A percentile compares a stretch with the other conserved stretches of the same genome.
phyloP scores from a whole-genome alignment of 768 basidiomycete species.

The Sarcodon sp. region DNA sequence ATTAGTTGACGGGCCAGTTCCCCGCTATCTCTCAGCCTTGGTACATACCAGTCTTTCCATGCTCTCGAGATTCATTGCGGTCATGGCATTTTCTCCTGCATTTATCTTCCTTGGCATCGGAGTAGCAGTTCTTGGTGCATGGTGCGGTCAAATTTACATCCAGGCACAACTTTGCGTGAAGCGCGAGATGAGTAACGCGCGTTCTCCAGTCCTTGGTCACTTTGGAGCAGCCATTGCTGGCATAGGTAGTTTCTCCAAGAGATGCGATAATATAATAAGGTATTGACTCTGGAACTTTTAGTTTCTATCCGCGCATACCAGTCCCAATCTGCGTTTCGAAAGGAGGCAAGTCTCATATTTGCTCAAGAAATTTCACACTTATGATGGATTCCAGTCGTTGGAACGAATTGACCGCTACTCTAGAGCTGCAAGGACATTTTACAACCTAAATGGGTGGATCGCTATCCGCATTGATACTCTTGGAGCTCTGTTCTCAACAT shows the following conservation, averaged over 20 bases:
- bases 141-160: conserved; percentile 32
- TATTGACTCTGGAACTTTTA: conserved; percentile 11
- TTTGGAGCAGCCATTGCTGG: conserved; percentile 50
- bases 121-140: conserved; percentile 20
- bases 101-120: conserved; percentile 24
- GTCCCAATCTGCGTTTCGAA: conserved; percentile 33
- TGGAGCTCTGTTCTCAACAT: conserved; percentile 40
- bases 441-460: conserved; percentile 25
- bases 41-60: conserved; percentile 16
- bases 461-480: conserved; percentile 42
- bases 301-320: conserved; percentile 54
- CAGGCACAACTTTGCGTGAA: conserved; percentile 38
- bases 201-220: conserved; percentile 26
- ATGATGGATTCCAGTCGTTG: conserved; percentile 14
- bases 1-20: conserved; percentile 9
- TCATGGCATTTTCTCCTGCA: conserved; percentile 20
- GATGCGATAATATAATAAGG: neutral
- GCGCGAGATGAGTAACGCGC: conserved; percentile 33
- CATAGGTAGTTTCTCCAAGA: conserved; percentile 16
- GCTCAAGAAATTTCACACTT: no score
- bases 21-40: neutral
- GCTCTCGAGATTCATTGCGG: conserved; percentile 19
- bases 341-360: conserved; percentile 9
- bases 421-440: conserved; percentile 31
- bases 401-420: conserved; percentile 42